A percentile compares a stretch with the other conserved stretches of the same genome.
Evolutionary conservation across 2,329 filamentous ascomycete species (phyloP).

Genomic region (Incumbomyces delicatus): DNA sequence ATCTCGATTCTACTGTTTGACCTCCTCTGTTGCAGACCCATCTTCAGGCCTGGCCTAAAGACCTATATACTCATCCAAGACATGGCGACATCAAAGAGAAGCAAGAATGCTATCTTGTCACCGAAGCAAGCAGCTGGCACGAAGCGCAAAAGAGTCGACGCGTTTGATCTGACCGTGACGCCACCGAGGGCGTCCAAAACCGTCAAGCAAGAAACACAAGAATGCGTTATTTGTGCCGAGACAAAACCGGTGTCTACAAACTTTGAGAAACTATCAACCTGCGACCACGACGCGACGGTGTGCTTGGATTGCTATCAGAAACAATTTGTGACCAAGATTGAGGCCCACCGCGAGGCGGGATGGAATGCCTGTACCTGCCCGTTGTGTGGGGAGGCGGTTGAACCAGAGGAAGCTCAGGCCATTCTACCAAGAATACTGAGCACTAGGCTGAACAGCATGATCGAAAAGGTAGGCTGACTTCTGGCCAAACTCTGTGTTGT

Average conservation of each 20-base stretch:
- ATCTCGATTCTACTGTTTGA: too few relatives aligned
- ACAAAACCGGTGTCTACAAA: constrained; percentile 4
- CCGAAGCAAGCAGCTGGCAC: constrained; percentile 1
- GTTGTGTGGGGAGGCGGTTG: constrained; percentile 3
- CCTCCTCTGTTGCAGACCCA: too few relatives aligned
- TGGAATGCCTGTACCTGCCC: constrained; percentile 9
- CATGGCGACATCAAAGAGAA: neutral
- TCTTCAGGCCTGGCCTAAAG: too few relatives aligned
- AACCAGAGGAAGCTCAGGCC: neutral
- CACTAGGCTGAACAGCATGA: constrained; percentile 1
- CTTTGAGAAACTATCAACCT: constrained; percentile 5
- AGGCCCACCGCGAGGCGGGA: neutral
- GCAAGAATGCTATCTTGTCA: neutral
- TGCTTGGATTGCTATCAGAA: constrained; percentile 8
- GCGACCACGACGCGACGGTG: constrained; percentile 6
- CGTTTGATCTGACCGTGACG: neutral
- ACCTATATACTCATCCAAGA: neutral
- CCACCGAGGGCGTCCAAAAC: neutral
- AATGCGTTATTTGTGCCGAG: constrained; percentile 11
- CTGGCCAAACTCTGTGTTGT: neutral
- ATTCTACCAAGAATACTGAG: neutral
- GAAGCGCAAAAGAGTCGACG: constrained; percentile 1
- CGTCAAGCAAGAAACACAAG: constrained; percentile 4
- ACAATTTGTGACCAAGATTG: constrained; percentile 2
- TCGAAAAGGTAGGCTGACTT: neutral